Evolutionary conservation across 1,139 yeast genomes (phyloP).

Genomic region (Geotrichum histeridarum): DNA sequence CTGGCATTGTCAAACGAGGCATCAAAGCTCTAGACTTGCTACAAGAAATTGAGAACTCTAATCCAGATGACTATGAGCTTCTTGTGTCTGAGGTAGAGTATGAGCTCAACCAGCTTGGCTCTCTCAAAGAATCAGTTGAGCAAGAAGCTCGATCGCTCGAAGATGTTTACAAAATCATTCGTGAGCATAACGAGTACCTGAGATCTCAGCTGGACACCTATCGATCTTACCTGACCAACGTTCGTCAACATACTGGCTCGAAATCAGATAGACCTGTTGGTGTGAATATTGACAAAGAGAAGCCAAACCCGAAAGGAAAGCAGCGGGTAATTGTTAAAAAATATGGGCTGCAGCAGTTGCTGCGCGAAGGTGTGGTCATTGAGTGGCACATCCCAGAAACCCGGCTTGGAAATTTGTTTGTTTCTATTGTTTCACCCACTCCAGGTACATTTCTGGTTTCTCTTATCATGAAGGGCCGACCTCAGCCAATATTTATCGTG

Average conservation of each 20-base stretch:
- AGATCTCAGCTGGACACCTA: slow-evolving; percentile 38
- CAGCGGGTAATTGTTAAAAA: slow-evolving; percentile 32
- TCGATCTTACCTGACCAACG: slow-evolving; percentile 37
- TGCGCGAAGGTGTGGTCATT: slow-evolving; percentile 33
- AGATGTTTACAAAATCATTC: slow-evolving; percentile 35
- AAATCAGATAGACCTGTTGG: slow-evolving; percentile 31
- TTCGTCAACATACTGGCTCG: slow-evolving; percentile 37
- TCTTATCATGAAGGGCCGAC: slow-evolving; percentile 34
- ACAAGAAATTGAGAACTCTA: slow-evolving; percentile 32
- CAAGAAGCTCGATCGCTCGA: slow-evolving; percentile 36
- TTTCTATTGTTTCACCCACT: slow-evolving; percentile 35
- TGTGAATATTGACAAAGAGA: slow-evolving; percentile 27
- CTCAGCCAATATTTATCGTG: slow-evolving; percentile 32
- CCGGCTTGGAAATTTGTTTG: slow-evolving; percentile 23
- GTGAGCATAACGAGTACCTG: slow-evolving; percentile 40
- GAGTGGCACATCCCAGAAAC: slow-evolving; percentile 34
- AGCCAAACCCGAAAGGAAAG: slow-evolving; percentile 25
- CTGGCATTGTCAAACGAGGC: slow-evolving; percentile 38
- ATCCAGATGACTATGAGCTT: slow-evolving; percentile 33
- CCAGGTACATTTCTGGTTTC: slow-evolving; percentile 39
- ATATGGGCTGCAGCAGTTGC: slow-evolving; percentile 33
- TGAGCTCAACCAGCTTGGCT: slow-evolving; percentile 39
- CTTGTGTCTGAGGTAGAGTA: slow-evolving; percentile 37
- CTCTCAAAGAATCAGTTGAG: slow-evolving; percentile 36
- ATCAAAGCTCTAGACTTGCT: slow-evolving; percentile 37